A percentile compares a stretch with the other conserved stretches of the same genome.
Conservation (phyloP, 2,329 filamentous ascomycete genomes). For the Boeremia exigua region DNA sequence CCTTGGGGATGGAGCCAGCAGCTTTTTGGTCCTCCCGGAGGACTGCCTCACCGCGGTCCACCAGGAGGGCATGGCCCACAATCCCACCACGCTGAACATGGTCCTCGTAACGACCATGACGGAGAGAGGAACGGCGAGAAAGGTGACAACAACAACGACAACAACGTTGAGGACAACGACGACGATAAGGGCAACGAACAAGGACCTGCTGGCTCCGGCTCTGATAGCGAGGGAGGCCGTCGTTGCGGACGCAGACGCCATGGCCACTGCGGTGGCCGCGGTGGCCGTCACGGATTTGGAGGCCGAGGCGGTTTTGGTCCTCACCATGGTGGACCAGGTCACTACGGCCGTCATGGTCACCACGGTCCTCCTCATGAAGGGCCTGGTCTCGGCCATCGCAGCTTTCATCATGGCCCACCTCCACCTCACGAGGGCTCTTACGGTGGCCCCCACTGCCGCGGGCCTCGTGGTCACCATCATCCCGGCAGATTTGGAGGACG, state of each 20-base stretch:
- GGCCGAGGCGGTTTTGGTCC: conserved; percentile 27
- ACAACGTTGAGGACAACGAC: conserved; percentile 30
- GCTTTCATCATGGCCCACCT: conserved; percentile 24
- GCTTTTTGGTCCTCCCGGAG: conserved; percentile 33
- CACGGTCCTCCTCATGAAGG: conserved; percentile 8
- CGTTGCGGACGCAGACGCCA: conserved; percentile 23
- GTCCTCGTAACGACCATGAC: conserved; percentile 16
- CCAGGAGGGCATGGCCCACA: conserved; percentile 26
- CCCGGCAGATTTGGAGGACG: conserved; percentile 27
- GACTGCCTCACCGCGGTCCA: conserved; percentile 38
- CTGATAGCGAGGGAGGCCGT: conserved; percentile 34
- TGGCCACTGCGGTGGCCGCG: conserved; percentile 29
- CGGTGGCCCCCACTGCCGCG: conserved; percentile 30
- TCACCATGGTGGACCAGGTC: conserved; percentile 22
- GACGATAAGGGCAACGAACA: conserved; percentile 37
- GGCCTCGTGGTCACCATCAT: conserved; percentile 4
- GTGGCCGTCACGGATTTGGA: conserved; percentile 31
- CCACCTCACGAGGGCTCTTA: conserved; percentile 11
- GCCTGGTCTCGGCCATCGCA: conserved; percentile 6
- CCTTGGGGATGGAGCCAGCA: conserved; percentile 46
- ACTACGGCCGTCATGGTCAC: conserved; percentile 5
- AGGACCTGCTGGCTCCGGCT: conserved; percentile 38
- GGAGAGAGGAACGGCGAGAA: conserved; percentile 19
- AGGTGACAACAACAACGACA: conserved; percentile 13
- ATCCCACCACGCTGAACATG: conserved; percentile 15